phyloP scores from a whole-genome alignment of 2,329 filamentous ascomycete species.

The Beauveria brongniartii region DNA sequence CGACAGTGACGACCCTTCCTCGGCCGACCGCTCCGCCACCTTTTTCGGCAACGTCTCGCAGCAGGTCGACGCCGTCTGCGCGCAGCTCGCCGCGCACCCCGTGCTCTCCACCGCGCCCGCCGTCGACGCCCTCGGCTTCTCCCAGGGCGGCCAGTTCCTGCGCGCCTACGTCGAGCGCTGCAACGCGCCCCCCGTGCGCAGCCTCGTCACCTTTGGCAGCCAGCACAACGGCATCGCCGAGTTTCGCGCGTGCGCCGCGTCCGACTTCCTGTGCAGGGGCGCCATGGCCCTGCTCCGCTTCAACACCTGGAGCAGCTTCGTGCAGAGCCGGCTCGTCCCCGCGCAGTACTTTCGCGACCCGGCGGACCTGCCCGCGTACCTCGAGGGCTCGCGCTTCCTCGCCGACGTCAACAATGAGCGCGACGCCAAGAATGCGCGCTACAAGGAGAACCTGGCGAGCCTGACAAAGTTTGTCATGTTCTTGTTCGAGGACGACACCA shows the following conservation, averaged over 20 bases:
- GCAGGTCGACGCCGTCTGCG: conserved; percentile 71
- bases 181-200: conserved; percentile 65
- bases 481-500: conserved; percentile 78
- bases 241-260: conserved; percentile 64
- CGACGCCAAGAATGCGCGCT: conserved; percentile 60
- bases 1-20: conserved; percentile 48
- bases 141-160: conserved; percentile 94
- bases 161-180: conserved; percentile 84
- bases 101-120: conserved; percentile 75
- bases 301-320: conserved; percentile 72
- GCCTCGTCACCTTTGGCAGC: conserved; percentile 78
- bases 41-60: conserved; percentile 85
- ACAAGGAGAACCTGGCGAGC: conserved; percentile 59
- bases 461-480: conserved; percentile 82
- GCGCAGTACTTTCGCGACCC: conserved; percentile 89
- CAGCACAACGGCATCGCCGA: conserved; percentile 88
- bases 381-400: conserved; percentile 76
- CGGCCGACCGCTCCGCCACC: conserved; percentile 68
- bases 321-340: conserved; percentile 75
- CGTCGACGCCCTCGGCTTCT: conserved; percentile 89
- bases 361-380: conserved; percentile 55
- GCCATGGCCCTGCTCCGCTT: conserved; percentile 70
- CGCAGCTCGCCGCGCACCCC: conserved; percentile 63
- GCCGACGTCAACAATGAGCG: conserved; percentile 97
- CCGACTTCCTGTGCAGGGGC: conserved; percentile 73